A percentile compares a stretch with the other conserved stretches of the same genome.
phyloP scores from a whole-genome alignment of 495 filamentous ascomycete species.

The Astrothelium subdiscretum region DNA sequence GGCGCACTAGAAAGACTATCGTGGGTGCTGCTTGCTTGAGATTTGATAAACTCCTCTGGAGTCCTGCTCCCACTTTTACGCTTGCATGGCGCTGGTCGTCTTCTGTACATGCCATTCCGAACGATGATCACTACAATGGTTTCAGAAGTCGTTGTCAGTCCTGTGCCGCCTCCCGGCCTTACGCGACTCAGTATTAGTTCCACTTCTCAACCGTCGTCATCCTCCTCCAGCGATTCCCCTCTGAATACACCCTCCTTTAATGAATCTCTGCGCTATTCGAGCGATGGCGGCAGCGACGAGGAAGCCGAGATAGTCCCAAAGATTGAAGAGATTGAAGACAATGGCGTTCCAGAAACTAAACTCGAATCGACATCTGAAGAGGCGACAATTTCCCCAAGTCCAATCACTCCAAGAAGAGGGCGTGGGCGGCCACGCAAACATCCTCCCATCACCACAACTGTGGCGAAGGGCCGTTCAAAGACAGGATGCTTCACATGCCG shows the following conservation, averaged over 20 bases:
- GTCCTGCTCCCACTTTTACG: not conserved
- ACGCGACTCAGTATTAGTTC: conserved; percentile 1
- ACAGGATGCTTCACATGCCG: conserved; percentile 90
- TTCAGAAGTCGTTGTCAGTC: not conserved
- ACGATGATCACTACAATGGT: not conserved
- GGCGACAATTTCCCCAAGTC: conserved; percentile 11
- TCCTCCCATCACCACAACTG: conserved; percentile 47
- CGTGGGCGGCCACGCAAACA: conserved; percentile 81
- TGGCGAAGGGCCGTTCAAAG: conserved; percentile 82
- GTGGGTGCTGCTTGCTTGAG: not conserved
- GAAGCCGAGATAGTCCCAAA: conserved; percentile 14
- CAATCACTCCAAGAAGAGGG: conserved; percentile 37
- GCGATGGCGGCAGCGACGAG: not conserved
- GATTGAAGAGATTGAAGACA: conserved; percentile 27
- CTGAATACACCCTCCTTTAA: not conserved
- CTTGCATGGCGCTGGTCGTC: conserved; percentile 1
- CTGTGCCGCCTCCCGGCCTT: not conserved
- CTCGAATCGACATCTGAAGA: conserved; percentile 14
- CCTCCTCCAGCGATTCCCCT: not conserved
- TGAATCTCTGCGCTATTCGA: not conserved
- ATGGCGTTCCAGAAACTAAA: conserved; percentile 10
- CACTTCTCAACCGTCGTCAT: not conserved
- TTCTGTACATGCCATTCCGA: not conserved
- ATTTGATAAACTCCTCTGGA: not conserved
- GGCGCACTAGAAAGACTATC: not conserved